These are phyloP conservation scores for Polychaeton citri DNA, from an alignment of 2,329 filamentous ascomycete genomes.

Conservation along the genomic window DNA sequence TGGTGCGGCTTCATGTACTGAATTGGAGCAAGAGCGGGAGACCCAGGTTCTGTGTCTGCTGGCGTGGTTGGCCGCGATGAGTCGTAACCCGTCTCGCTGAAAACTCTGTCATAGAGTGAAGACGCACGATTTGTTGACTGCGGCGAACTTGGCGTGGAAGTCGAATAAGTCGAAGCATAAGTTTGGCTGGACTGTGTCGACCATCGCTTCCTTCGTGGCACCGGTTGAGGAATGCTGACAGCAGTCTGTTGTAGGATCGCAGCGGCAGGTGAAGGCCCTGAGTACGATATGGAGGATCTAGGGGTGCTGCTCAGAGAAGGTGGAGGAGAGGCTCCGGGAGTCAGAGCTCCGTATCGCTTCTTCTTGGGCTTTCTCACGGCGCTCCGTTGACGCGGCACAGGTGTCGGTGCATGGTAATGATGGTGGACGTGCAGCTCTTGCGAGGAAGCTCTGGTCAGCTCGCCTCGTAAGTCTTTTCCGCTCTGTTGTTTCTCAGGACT, in stretches of 20 bases:
- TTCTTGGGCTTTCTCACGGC: constrained; percentile 50
- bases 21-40: constrained; percentile 51
- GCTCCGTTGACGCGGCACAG: constrained; percentile 24
- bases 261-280: constrained; percentile 36
- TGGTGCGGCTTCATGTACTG: constrained; percentile 43
- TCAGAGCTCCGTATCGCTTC: constrained; percentile 50
- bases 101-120: constrained; percentile 64
- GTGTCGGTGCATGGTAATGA: constrained; percentile 60
- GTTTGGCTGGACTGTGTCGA: constrained; percentile 48
- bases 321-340: constrained; percentile 36
- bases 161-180: constrained; percentile 47
- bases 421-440: constrained; percentile 87
- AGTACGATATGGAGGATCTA: constrained; percentile 26
- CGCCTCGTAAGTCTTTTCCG: constrained; percentile 24
- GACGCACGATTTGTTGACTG: constrained; percentile 54
- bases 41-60: constrained; percentile 46
- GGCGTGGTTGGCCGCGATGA: constrained; percentile 70
- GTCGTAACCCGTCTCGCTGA: constrained; percentile 44
- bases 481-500: constrained; percentile 19
- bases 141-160: constrained; percentile 72
- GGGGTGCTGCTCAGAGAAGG: constrained; percentile 25
- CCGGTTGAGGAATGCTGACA: constrained; percentile 41
- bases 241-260: constrained; percentile 51
- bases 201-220: constrained; percentile 43
- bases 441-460: constrained; percentile 49